These are phyloP conservation scores for Persicaria tinctoria DNA, from an alignment of 148 eudicot species.

Conservation along the genomic window DNA sequence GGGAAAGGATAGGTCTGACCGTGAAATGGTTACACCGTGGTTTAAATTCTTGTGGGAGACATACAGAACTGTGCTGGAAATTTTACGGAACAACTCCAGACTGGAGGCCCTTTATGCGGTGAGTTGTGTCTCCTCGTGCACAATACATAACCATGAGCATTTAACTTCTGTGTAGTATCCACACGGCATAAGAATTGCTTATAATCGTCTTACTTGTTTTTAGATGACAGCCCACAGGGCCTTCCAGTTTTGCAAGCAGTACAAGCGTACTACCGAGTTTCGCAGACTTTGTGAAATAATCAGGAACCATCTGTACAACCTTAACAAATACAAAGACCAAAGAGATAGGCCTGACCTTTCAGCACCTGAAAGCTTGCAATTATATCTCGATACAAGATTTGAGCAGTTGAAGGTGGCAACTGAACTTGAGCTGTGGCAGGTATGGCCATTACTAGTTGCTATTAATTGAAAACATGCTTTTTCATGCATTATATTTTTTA, in stretches of 20 bases:
- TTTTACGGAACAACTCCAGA: conserved; percentile 81
- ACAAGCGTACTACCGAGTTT: conserved; percentile 91
- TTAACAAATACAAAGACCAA: conserved; percentile 88
- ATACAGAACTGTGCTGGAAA: conserved; percentile 79
- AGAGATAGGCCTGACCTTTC: conserved; percentile 88
- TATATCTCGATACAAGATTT: conserved; percentile 91
- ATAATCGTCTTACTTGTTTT: background rate
- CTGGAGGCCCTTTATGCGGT: conserved; percentile 84
- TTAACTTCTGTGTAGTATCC: background rate
- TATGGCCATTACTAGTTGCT: conserved; percentile 17
- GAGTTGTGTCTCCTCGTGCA: conserved; percentile 11
- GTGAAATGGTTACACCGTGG: conserved; percentile 95
- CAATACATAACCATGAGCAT: background rate
- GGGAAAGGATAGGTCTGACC: conserved; percentile 93
- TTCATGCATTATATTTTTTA: background rate
- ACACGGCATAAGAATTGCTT: background rate
- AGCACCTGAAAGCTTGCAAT: conserved; percentile 83
- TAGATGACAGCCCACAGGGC: conserved; percentile 99
- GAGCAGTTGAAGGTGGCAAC: conserved; percentile 94
- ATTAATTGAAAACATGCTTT: background rate
- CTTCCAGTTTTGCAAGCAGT: conserved; percentile 97
- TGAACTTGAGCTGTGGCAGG: conserved; percentile 99
- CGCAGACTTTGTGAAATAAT: conserved; percentile 93
- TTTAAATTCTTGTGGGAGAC: conserved; percentile 96
- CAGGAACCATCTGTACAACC: conserved; percentile 77